A percentile compares a stretch with the other conserved stretches of the same genome.
Conservation (phyloP, 2,329 filamentous ascomycete genomes). For the Aspergillus uvarum region DNA sequence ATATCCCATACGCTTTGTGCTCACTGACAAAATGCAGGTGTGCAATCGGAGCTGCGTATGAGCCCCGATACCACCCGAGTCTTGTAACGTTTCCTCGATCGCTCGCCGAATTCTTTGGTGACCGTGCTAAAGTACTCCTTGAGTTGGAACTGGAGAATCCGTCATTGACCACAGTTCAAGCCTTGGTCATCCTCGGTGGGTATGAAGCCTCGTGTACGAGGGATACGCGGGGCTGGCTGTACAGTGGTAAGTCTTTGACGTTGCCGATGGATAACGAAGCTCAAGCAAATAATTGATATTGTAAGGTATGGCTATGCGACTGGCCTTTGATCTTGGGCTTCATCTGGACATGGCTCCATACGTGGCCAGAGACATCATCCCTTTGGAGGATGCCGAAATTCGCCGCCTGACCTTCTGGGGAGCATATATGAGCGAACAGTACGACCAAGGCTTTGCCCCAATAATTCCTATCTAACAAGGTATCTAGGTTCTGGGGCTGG, state of each 20-base stretch:
- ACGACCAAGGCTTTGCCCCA: slow-evolving; percentile 8
- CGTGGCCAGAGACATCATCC: slow-evolving; percentile 42
- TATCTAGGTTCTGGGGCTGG: slow-evolving; percentile 43
- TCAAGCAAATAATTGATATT: not conserved
- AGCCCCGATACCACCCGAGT: slow-evolving; percentile 44
- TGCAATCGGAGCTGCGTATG: slow-evolving; percentile 46
- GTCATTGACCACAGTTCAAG: slow-evolving; percentile 50
- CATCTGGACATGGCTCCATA: slow-evolving; percentile 45
- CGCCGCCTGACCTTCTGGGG: slow-evolving; percentile 46
- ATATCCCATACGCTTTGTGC: no score
- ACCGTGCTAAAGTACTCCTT: slow-evolving; percentile 46
- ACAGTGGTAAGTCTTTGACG: slow-evolving; percentile 37
- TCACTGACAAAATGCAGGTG: slow-evolving; percentile 6
- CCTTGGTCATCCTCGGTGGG: slow-evolving; percentile 47
- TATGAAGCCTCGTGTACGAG: slow-evolving; percentile 47
- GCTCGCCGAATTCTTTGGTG: slow-evolving; percentile 39
- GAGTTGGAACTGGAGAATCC: slow-evolving; percentile 51
- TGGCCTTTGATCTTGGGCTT: slow-evolving; percentile 47
- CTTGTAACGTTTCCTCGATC: slow-evolving; percentile 43
- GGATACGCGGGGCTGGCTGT: slow-evolving; percentile 50
- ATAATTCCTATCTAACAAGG: not conserved
- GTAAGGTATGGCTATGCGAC: slow-evolving; percentile 45
- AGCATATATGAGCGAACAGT: slow-evolving; percentile 44
- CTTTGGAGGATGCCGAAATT: slow-evolving; percentile 40
- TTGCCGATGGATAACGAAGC: no score